Evolutionary conservation across 345 rosid species (phyloP).

Genomic region (Anastatica hierochuntica): DNA sequence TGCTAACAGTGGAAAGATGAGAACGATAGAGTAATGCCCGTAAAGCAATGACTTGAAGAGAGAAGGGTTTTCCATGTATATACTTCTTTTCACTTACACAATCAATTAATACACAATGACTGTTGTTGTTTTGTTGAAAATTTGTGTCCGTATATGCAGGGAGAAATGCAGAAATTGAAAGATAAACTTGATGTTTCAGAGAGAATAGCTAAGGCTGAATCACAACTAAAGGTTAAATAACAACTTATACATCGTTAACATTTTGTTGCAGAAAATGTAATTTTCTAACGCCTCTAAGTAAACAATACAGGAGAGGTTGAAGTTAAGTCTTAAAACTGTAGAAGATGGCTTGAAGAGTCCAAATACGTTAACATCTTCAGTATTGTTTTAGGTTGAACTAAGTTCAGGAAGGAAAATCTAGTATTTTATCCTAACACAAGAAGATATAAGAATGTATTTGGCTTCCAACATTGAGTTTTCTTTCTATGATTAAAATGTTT

Average conservation of each 20-base stretch:
- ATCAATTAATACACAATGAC: background rate
- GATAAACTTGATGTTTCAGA: slow-evolving; percentile 67
- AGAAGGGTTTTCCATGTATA: slow-evolving; percentile 76
- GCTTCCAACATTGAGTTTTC: too few relatives aligned
- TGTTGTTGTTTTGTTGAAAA: too few relatives aligned
- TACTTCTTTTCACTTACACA: slow-evolving; percentile 1
- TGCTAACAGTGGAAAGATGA: slow-evolving; percentile 98
- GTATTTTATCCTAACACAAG: too few relatives aligned
- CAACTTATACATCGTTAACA: background rate
- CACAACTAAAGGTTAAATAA: slow-evolving; percentile 79
- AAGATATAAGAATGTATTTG: too few relatives aligned
- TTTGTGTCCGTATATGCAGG: slow-evolving; percentile 40
- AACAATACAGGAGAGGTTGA: slow-evolving; percentile 58
- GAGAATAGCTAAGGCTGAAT: slow-evolving; percentile 86
- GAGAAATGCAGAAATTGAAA: slow-evolving; percentile 81
- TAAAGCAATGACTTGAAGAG: slow-evolving; percentile 84
- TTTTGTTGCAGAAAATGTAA: background rate
- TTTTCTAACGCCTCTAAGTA: background rate
- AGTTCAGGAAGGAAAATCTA: slow-evolving; percentile 52
- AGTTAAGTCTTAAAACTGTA: slow-evolving; percentile 62
- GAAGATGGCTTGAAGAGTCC: slow-evolving; percentile 61
- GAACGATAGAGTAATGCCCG: slow-evolving; percentile 80
- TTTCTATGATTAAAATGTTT: too few relatives aligned
- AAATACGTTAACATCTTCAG: slow-evolving; percentile 31
- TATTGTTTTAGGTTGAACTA: too few relatives aligned